Base-by-base conservation (phyloP, 371 early-diverging fungal species). In the Amoeboaphelidium occidentale region DNA sequence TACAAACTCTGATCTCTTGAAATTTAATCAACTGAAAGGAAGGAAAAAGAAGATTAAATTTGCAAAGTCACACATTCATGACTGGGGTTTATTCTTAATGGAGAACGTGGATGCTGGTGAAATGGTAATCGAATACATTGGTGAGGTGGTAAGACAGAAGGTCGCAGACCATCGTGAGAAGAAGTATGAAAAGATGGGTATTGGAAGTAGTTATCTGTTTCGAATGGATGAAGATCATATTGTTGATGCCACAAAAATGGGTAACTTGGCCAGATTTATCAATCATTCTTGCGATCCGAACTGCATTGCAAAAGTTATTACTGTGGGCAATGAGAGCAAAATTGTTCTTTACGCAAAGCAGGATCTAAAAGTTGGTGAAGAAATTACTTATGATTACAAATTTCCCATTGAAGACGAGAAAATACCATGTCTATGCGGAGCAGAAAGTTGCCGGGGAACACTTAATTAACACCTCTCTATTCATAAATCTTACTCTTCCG, bases 321-420 rank as follows among this genome's bases (percentile, higher is more conserved):
- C 74, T 0, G 74, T 81, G 1, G 85, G 84, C 42, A 81, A 82
- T 21, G 71, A 76, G 27, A 87, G 87, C 59, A 81, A 81, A 58
- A 92, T 98, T 55, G 64, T 68, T 20, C 73, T 72, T 43, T 69
- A 69, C 53, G 68, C 73, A 3, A 61, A 59, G 41, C 49, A 67
- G n/a, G 63, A 65, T 43, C 69, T 72, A 56, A 72, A 77, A 48
- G 76, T 73, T 46, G 90, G 86, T 27, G 94, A 97, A 59, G 98
- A 98, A 63, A 83, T 98, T 51, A 96, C 97, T 0, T 96, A 96
- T 57, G 91, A 97, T 63, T 97, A 98, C 73, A 89, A 96, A 72
- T 93, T 91, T 66, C 91, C 89, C 14, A 68, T 81, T 25, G 93
- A 94, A 59, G 75, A 69, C 20, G 75, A 70, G 47, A 92, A 91